Evolutionary conservation across 176 grass and related monocot species (phyloP), one percentile per base, ranked within the genome.

Genomic region (Paspalum notatum): DNA sequence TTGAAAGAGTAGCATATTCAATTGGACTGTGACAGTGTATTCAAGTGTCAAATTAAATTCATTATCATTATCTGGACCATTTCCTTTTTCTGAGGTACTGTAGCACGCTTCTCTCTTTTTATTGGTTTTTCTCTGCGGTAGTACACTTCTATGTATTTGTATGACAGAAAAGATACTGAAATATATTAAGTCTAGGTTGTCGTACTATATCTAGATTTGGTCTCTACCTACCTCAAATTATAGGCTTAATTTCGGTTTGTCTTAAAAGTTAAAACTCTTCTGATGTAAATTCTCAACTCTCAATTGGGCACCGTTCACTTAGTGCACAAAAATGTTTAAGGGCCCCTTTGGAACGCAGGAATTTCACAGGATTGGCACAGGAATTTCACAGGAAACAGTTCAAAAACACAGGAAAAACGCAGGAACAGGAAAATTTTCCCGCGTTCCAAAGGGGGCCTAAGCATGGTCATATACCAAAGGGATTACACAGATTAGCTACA

Each of bases 381-480:
- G n/a, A n/a, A n/a, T n/a, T n/a, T n/a, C n/a, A n/a, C n/a, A n/a
- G n/a, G n/a, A n/a, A n/a, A n/a, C n/a, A n/a, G n/a, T n/a, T n/a
- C n/a, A n/a, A n/a, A n/a, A n/a, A n/a, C n/a, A n/a, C n/a, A n/a
- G n/a, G n/a, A n/a, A n/a, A n/a, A n/a, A n/a, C n/a, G n/a, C n/a
- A n/a, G n/a, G n/a, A n/a, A n/a, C n/a, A n/a, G n/a, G n/a, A n/a
- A n/a, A n/a, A n/a, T n/a, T n/a, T n/a, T n/a, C n/a, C n/a, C n/a
- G n/a, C n/a, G n/a, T n/a, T n/a, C n/a, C n/a, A n/a, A n/a, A n/a
- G n/a, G n/a, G n/a, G n/a, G n/a, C n/a, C n/a, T n/a, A n/a, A 26
- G 44, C 51, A 85, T 76, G 76, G 8, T 76, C 37, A 62, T 62
- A 85, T 56, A 50, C 64, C 27, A 89, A 46, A 17, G 52, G 54